These are phyloP conservation scores for Arabis hirsuta DNA, from an alignment of 345 rosid genomes.

Conservation along the genomic window DNA sequence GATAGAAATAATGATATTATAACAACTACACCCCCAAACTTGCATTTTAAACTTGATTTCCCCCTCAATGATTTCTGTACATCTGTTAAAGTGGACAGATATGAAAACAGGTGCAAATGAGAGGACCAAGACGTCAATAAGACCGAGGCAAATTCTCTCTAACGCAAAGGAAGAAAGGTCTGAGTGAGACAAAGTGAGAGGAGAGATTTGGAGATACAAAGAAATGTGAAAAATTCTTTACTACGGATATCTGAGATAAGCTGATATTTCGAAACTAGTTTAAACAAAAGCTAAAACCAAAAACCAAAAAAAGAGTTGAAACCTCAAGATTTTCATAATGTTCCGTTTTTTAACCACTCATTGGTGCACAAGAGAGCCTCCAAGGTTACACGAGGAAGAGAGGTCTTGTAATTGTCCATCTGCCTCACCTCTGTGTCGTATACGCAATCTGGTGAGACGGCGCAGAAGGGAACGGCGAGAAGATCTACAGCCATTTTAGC, in stretches of 20 bases:
- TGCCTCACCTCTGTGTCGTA: conserved; percentile 57
- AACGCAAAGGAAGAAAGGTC: no score
- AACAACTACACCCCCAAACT: background rate
- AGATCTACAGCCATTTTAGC: conserved; percentile 79
- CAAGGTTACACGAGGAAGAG: conserved; percentile 64
- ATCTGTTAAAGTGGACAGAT: background rate
- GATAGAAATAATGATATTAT: background rate
- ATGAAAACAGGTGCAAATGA: no score
- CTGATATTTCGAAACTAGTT: background rate
- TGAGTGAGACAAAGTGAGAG: background rate
- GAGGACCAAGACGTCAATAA: background rate
- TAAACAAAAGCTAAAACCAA: conserved; percentile 12
- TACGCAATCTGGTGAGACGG: conserved; percentile 55
- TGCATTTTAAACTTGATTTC: background rate
- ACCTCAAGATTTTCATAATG: conserved; percentile 3
- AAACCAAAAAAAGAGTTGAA: background rate
- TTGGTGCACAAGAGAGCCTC: conserved; percentile 83
- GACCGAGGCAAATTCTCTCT: background rate
- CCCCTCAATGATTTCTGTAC: background rate
- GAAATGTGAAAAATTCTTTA: background rate
- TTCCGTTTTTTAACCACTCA: conserved; percentile 55
- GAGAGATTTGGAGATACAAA: background rate
- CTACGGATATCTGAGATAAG: background rate
- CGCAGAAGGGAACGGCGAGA: conserved; percentile 52
- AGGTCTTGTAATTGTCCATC: conserved; percentile 65